Conservation (phyloP, 192 early-diverging fungal species). For the Umbelopsis sp. region DNA sequence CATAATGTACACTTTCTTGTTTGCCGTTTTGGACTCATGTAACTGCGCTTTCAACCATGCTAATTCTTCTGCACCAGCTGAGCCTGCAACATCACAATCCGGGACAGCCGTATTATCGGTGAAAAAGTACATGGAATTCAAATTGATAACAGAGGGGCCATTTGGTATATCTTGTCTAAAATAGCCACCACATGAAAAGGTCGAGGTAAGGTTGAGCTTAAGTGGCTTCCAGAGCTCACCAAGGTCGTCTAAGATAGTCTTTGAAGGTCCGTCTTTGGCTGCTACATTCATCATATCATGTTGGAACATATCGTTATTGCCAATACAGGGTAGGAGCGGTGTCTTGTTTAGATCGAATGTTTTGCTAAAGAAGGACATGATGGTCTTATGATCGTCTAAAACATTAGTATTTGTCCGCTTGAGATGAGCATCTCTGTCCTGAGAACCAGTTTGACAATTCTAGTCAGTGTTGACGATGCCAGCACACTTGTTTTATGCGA, state of each 20-base stretch:
- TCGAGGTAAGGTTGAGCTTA: conserved; percentile 24
- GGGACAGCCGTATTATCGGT: conserved; percentile 15
- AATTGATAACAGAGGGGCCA: conserved; percentile 23
- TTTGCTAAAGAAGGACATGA: conserved; percentile 23
- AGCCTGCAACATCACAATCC: conserved; percentile 30
- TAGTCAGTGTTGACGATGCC: background rate
- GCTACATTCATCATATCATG: conserved; percentile 26
- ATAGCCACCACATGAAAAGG: conserved; percentile 37
- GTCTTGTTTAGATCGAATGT: conserved; percentile 18
- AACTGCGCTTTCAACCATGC: conserved; percentile 35
- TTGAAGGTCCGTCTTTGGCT: background rate
- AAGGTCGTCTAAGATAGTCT: background rate
- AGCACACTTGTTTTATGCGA: background rate
- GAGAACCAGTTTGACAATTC: background rate
- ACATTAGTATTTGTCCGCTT: conserved; percentile 24
- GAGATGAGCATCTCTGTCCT: conserved; percentile 24
- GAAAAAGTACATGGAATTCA: conserved; percentile 42
- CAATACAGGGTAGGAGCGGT: conserved; percentile 36
- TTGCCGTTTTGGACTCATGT: background rate
- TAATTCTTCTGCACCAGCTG: conserved; percentile 29
- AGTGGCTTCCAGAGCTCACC: conserved; percentile 35
- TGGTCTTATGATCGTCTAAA: conserved; percentile 18
- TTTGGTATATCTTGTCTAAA: conserved; percentile 35
- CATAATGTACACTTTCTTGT: conserved; percentile 28
- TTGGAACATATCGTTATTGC: conserved; percentile 38